These are phyloP conservation scores for Tuber aestivum DNA, from an alignment of 495 filamentous ascomycete genomes.

Conservation along the genomic window DNA sequence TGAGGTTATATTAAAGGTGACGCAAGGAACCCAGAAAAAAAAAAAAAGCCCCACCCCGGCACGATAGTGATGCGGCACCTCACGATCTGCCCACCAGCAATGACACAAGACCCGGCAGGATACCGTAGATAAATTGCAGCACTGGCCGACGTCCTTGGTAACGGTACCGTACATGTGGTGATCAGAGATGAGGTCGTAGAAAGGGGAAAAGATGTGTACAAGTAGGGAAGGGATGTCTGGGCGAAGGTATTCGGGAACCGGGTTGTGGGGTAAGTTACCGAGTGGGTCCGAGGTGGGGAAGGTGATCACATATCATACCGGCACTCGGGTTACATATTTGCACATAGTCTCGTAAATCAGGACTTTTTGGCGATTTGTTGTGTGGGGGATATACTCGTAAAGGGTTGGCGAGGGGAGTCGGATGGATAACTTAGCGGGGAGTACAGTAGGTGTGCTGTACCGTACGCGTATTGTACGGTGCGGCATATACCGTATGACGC, in stretches of 20 bases:
- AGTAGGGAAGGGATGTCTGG: not conserved
- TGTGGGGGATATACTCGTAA: not conserved
- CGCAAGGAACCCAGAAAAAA: not conserved
- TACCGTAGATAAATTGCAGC: not conserved
- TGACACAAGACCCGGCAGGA: not conserved
- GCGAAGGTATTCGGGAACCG: not conserved
- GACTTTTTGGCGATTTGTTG: not conserved
- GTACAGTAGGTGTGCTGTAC: no score
- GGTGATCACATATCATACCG: not conserved
- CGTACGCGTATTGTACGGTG: not conserved
- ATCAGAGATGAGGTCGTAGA: not conserved
- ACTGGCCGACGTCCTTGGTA: not conserved
- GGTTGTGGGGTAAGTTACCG: constrained; percentile 3
- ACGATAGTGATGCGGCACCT: not conserved
- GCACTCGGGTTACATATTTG: not conserved
- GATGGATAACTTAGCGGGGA: not conserved
- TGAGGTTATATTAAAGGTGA: not conserved
- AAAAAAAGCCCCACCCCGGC: no score
- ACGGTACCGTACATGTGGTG: not conserved
- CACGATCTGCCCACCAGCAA: not conserved
- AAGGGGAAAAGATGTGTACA: not conserved
- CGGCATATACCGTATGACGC: not conserved
- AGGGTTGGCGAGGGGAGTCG: not conserved
- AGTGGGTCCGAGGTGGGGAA: not conserved
- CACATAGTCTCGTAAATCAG: not conserved